Base-by-base conservation (phyloP, 192 early-diverging fungal genomes). In the Phycomyces nitens region DNA sequence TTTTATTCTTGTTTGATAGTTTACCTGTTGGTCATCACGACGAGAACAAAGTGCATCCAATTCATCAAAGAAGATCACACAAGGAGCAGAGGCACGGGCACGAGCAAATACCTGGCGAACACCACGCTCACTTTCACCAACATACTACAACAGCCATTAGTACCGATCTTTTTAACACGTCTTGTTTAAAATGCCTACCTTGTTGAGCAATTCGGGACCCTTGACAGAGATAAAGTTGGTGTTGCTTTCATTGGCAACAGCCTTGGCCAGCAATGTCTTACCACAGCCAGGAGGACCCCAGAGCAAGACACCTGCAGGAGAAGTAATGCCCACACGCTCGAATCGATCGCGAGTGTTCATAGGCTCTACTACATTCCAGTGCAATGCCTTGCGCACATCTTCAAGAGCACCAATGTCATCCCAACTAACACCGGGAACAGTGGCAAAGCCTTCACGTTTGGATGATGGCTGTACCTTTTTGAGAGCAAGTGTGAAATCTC, bases 281-380 rank as follows among this genome's bases (percentile, higher is more conserved):
- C 97, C 97, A 77, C 96, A 98, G 57, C 97, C 97, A 0, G 97
- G 97, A 39, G 97, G 97, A 4, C 97, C 97, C 87, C 95, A 99
- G 23, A 99, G 75, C 52, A 99, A 76, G 1, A 98, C 97, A 47
- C 97, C 97, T 53, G 93, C 89, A 5, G 95, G 89, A 2, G 92
- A 83, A 0, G 85, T 90, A 65, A 98, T 96, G 15, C 97, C 97
- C 1, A 97, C 92, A 51, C 81, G 73, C 42, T 82, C 82, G 82
- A 97, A 99, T 18, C 87, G 71, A 57, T 94, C 90, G 1, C 95
- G 95, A 59, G 91, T 84, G 66, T 87, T 88, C 55, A 99, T 96
- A 18, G 97, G 97, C 62, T 99, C 95, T 9, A 98, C 95, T 0
- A 99, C 86, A 0, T 93, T 89, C 94, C 94, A 94, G 58, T 89